Evolutionary conservation across 805 yeast species (phyloP).

Genomic region (Candida pseudoglaebosa): DNA sequence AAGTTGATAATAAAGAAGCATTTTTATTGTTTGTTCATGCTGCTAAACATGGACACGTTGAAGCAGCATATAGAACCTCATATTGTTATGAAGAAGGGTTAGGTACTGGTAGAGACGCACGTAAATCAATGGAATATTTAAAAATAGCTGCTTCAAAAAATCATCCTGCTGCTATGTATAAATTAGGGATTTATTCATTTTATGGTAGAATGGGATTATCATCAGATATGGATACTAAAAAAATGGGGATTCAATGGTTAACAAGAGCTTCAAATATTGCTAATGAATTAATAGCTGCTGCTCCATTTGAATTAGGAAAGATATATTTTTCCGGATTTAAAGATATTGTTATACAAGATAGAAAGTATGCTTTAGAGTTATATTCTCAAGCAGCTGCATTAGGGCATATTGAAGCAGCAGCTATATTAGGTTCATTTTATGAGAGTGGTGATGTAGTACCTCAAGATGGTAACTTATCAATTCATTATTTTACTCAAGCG

Average conservation of each 20-base stretch:
- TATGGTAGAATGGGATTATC: conserved; percentile 81
- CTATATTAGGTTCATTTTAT: conserved; percentile 76
- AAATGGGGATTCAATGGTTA: conserved; percentile 90
- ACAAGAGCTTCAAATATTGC: conserved; percentile 83
- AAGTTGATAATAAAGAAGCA: conserved; percentile 73
- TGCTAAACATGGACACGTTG: conserved; percentile 90
- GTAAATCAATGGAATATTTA: conserved; percentile 77
- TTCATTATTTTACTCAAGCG: conserved; percentile 90
- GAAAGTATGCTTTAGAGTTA: conserved; percentile 77
- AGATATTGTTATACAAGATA: conserved; percentile 83
- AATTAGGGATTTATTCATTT: conserved; percentile 83
- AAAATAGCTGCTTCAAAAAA: conserved; percentile 85
- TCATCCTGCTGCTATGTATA: conserved; percentile 96
- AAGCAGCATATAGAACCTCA: conserved; percentile 87
- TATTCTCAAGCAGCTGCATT: conserved; percentile 86
- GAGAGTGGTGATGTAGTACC: conserved; percentile 77
- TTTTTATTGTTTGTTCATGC: conserved; percentile 77
- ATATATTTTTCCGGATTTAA: conserved; percentile 79
- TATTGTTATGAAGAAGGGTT: conserved; percentile 91
- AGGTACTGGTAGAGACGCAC: conserved; percentile 85
- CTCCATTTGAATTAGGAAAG: conserved; percentile 88
- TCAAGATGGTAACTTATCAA: conserved; percentile 76
- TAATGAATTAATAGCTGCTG: conserved; percentile 81
- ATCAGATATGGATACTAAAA: conserved; percentile 63
- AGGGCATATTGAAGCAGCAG: conserved; percentile 78